These are phyloP conservation scores for Rhizopogon rudus DNA, from an alignment of 768 basidiomycete species.

Conservation along the genomic window DNA sequence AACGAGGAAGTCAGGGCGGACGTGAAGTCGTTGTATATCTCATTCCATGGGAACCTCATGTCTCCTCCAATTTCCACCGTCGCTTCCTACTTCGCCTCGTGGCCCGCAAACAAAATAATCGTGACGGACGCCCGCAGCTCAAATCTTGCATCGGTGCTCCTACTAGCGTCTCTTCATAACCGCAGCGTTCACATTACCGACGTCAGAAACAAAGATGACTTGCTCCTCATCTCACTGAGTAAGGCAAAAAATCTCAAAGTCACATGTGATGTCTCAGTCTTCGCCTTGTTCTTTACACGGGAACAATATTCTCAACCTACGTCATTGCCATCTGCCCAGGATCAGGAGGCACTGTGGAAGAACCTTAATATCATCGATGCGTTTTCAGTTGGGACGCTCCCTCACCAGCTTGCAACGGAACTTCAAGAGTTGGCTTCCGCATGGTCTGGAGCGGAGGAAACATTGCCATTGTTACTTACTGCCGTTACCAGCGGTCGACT, in stretches of 20 bases:
- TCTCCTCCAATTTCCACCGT: conserved; percentile 65
- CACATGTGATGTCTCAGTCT: conserved; percentile 94
- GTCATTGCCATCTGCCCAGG: conserved; percentile 64
- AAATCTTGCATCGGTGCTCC: conserved; percentile 87
- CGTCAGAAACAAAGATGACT: conserved; percentile 80
- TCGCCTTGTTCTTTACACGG: conserved; percentile 80
- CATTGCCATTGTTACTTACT: conserved; percentile 80
- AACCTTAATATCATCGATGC: conserved; percentile 81
- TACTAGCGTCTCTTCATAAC: conserved; percentile 89
- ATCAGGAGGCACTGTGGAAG: conserved; percentile 83
- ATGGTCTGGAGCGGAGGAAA: conserved; percentile 81
- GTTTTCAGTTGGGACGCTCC: conserved; percentile 85
- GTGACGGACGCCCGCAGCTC: conserved; percentile 90
- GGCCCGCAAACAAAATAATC: conserved; percentile 91
- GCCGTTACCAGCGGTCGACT: conserved; percentile 79
- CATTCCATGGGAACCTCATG: conserved; percentile 50
- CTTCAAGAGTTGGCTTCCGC: conserved; percentile 56
- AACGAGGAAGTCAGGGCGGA: conserved; percentile 77
- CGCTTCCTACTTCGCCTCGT: conserved; percentile 83
- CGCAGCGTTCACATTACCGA: conserved; percentile 89
- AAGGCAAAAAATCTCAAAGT: conserved; percentile 93
- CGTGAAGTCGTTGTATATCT: conserved; percentile 83
- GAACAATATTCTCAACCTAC: conserved; percentile 66
- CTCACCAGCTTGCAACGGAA: conserved; percentile 68
- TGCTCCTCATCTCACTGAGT: conserved; percentile 87